phyloP scores from a whole-genome alignment of 345 rosid species.

The Balakata baccata region DNA sequence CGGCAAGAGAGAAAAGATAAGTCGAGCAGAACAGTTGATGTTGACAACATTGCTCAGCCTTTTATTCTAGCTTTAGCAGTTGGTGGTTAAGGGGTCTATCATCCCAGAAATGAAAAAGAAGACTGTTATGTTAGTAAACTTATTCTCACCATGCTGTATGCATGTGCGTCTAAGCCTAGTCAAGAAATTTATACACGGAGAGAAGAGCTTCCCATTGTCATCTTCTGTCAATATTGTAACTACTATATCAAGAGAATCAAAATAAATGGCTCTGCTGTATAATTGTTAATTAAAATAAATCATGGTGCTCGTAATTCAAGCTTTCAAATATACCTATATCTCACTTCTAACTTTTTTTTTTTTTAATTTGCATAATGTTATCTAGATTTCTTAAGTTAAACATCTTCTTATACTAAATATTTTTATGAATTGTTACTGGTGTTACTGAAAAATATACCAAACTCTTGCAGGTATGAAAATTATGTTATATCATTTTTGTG shows the following conservation, averaged over 20 bases:
- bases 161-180: background rate
- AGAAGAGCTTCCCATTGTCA: background rate
- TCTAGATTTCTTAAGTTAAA: too few species aligned
- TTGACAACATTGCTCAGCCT: conserved; percentile 40
- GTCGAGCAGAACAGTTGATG: conserved; percentile 30
- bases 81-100: conserved; percentile 48
- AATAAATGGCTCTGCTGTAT: too few species aligned
- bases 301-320: too few species aligned
- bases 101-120: conserved; percentile 28
- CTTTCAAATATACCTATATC: too few species aligned
- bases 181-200: background rate
- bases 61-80: conserved; percentile 57
- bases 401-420: too few species aligned
- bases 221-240: background rate
- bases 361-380: too few species aligned
- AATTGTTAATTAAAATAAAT: too few species aligned
- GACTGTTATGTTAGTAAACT: background rate
- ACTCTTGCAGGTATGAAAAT: too few species aligned
- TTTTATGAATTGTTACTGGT: too few species aligned
- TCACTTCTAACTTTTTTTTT: too few species aligned
- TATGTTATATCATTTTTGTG: too few species aligned
- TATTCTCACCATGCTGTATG: background rate
- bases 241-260: background rate
- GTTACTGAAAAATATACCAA: too few species aligned
- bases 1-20: conserved; percentile 47